These are phyloP conservation scores for Pyricularia grisea DNA, from an alignment of 2,329 filamentous ascomycete species.

Conservation along the genomic window DNA sequence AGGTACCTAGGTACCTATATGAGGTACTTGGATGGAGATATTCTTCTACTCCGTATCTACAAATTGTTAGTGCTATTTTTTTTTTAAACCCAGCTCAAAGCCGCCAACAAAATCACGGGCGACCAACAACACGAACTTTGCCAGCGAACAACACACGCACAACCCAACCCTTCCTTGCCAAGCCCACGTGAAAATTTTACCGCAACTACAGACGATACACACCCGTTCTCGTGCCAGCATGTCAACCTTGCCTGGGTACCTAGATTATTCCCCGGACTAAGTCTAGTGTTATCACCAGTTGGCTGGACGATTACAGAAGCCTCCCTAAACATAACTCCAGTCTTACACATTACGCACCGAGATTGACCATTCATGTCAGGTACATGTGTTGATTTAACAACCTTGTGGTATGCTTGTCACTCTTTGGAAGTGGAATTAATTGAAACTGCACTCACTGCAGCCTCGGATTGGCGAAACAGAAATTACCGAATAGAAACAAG, in stretches of 20 bases:
- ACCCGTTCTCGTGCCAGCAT: too few relatives aligned
- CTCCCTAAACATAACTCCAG: background rate
- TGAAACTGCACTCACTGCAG: background rate
- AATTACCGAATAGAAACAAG: background rate
- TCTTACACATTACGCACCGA: background rate
- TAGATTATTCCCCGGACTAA: background rate
- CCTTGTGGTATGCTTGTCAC: background rate
- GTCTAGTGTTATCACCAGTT: background rate
- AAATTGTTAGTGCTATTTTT: too few relatives aligned
- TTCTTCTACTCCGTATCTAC: background rate
- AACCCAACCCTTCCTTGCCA: background rate
- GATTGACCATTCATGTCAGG: background rate
- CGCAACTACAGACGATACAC: too few relatives aligned
- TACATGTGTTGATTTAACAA: background rate
- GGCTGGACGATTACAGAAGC: background rate
- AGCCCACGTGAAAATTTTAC: background rate
- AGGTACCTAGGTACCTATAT: background rate
- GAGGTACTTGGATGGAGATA: background rate
- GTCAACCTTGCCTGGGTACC: background rate
- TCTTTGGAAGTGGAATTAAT: background rate
- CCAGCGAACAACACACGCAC: background rate
- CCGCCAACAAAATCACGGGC: background rate
- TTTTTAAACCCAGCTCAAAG: too few relatives aligned
- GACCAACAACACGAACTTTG: background rate
- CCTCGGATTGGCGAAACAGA: too few relatives aligned